Evolutionary conservation across 306 rosid species (phyloP), one percentile per base, ranked within the genome.

Genomic region (Begonia peltatifolia): DNA sequence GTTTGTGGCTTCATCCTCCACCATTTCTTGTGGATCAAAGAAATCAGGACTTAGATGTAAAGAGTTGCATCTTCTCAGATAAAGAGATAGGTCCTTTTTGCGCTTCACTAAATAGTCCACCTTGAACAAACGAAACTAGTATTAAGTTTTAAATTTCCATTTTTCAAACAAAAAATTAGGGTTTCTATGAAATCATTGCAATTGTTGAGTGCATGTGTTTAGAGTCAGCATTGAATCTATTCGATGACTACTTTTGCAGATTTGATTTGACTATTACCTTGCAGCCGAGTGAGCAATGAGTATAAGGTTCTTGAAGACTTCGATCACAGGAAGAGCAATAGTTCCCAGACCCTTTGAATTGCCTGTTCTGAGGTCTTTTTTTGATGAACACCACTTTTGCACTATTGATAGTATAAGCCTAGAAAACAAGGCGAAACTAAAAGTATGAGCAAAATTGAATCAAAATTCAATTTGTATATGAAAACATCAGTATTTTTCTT

Each of bases 341-440:
- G 70, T 92, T 92, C 55, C 96, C 96, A 0, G 99, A 73, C 9
- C 94, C 96, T 72, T 92, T 92, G 76, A 86, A 92, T 81, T 92
- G 99, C 67, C 99, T 73, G 65, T 83, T 92, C 54, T 86, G 99
- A 55, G 93, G 93, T 57, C 99, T 86, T 66, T 83, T 83, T 87
- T 92, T 87, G 74, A 92, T 92, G 70, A 92, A 92, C 68, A 92
- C 89, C 64, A 92, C 99, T 74, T 92, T 92, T 25, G 99, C 92
- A 70, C 94, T 79, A 59, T 92, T 92, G 63, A 92, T 92, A 11
- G 96, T 92, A 54, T 92, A 92, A 18, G 96, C 73, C 96, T 90
- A 70, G 43, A 50, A 16, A 8, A 22, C 17, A 48, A 9, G 53
- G 9, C 11, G 13, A 25, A 9, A 54, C 46, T 12, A 9, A 22